Conservation (phyloP, 2,329 filamentous ascomycete genomes). For the Claviceps sp. region DNA sequence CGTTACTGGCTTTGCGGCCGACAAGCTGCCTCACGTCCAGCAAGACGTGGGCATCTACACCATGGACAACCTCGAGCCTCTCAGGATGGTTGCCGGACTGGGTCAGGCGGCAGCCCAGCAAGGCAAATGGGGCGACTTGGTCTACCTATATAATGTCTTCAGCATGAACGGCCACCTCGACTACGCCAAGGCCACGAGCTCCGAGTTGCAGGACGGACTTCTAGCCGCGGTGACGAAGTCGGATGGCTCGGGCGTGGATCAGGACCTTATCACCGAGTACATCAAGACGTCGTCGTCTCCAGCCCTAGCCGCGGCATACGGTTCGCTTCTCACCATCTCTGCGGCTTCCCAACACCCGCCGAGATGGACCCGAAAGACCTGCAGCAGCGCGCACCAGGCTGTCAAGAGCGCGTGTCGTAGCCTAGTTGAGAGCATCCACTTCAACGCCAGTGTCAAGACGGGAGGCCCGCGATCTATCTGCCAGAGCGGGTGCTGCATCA, state of each 20-base stretch:
- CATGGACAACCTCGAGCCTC: constrained; percentile 1
- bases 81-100: constrained; percentile 1
- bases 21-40: constrained; percentile 3
- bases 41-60: constrained; percentile 1
- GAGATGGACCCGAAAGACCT: not conserved
- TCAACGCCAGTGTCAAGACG: constrained; percentile 1
- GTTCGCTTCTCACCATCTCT: constrained; percentile 1
- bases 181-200: constrained; percentile 1
- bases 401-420: not conserved
- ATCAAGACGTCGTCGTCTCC: constrained; percentile 3
- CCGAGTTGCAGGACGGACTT: constrained; percentile 2
- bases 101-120: not conserved
- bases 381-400: constrained; percentile 1
- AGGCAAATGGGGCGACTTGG: constrained; percentile 4
- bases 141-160: constrained; percentile 4
- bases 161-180: constrained; percentile 5
- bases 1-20: not conserved
- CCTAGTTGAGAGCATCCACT: not conserved
- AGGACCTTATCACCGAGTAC: constrained; percentile 2
- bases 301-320: constrained; percentile 1
- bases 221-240: constrained; percentile 1
- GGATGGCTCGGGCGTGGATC: not conserved
- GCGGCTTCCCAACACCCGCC: not conserved
- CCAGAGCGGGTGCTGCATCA: constrained; percentile 4
- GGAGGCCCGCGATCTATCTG: constrained; percentile 4